Evolutionary conservation across 805 yeast species (phyloP).

Genomic region (Osmozyma mogii): DNA sequence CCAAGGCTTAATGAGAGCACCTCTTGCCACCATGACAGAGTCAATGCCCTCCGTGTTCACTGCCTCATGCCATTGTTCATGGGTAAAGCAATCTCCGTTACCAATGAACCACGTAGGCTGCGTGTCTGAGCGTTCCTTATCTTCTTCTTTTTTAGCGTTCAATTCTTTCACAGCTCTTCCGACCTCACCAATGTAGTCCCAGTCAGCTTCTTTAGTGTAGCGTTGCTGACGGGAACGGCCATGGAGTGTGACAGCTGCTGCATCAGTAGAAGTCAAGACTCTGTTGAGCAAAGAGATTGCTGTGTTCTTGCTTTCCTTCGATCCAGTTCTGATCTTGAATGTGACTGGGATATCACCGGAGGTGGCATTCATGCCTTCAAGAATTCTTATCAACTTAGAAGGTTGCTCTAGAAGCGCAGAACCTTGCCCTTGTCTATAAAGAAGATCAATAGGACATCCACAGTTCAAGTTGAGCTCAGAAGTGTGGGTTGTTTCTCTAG

Average conservation of each 20-base stretch:
- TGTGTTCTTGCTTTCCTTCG: constrained; percentile 75
- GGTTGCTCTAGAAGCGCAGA: constrained; percentile 89
- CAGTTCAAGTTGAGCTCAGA: constrained; percentile 86
- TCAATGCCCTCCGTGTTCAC: constrained; percentile 65
- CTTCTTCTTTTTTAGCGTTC: constrained; percentile 47
- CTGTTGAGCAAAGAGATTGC: constrained; percentile 73
- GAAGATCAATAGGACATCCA: constrained; percentile 95
- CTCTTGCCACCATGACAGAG: constrained; percentile 95
- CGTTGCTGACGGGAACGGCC: constrained; percentile 97
- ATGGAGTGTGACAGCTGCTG: constrained; percentile 86
- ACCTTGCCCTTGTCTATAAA: constrained; percentile 95
- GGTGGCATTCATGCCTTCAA: constrained; percentile 82
- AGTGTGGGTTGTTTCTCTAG: constrained; percentile 49
- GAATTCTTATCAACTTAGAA: constrained; percentile 64
- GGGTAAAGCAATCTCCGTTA: constrained; percentile 86
- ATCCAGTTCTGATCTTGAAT: constrained; percentile 87
- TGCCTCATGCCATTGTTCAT: constrained; percentile 81
- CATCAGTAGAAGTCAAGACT: constrained; percentile 69
- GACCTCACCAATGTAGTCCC: constrained; percentile 78
- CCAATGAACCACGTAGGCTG: constrained; percentile 80
- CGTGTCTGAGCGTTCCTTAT: constrained; percentile 49
- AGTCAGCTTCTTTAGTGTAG: constrained; percentile 84
- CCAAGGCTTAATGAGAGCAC: constrained; percentile 98
- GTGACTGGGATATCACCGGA: constrained; percentile 91
- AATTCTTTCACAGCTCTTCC: constrained; percentile 60